Evolutionary conservation across 1,284 basidiomycete species (phyloP).

Genomic region (Golubevia sp.): DNA sequence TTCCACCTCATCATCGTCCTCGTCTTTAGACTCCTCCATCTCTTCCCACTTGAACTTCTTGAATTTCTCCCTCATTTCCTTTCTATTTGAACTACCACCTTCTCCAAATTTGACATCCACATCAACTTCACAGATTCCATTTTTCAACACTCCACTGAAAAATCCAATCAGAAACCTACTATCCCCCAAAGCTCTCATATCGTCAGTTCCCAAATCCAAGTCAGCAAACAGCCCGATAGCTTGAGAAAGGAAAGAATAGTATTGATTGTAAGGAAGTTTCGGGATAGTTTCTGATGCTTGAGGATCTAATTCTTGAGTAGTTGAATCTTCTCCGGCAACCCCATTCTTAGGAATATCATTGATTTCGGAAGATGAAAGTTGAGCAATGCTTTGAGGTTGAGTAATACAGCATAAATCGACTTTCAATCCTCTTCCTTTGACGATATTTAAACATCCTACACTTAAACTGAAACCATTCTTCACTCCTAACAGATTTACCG

Average conservation of each 20-base stretch:
- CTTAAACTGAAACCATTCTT: conserved; percentile 49
- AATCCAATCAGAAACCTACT: conserved; percentile 83
- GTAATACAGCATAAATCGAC: conserved; percentile 81
- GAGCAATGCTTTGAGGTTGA: conserved; percentile 69
- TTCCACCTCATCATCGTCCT: conserved; percentile 1
- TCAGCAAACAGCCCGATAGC: conserved; percentile 90
- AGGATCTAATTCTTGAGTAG: neutral
- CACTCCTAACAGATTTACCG: conserved; percentile 70
- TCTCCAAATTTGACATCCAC: conserved; percentile 46
- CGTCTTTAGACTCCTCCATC: neutral
- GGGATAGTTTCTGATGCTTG: neutral
- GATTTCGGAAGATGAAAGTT: neutral
- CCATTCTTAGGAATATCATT: neutral
- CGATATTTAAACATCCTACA: conserved; percentile 76
- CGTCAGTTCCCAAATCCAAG: conserved; percentile 74
- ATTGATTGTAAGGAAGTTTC: conserved; percentile 45
- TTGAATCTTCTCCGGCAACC: neutral
- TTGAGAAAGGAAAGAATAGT: conserved; percentile 86
- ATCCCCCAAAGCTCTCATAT: conserved; percentile 91
- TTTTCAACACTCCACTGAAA: conserved; percentile 73
- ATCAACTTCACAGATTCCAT: conserved; percentile 45
- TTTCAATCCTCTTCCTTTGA: conserved; percentile 79
- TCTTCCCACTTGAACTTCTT: conserved; percentile 10
- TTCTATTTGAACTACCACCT: conserved; percentile 27
- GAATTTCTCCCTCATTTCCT: conserved; percentile 41